phyloP scores from a whole-genome alignment of 106 monocot species.

The Ottelia alismoides region DNA sequence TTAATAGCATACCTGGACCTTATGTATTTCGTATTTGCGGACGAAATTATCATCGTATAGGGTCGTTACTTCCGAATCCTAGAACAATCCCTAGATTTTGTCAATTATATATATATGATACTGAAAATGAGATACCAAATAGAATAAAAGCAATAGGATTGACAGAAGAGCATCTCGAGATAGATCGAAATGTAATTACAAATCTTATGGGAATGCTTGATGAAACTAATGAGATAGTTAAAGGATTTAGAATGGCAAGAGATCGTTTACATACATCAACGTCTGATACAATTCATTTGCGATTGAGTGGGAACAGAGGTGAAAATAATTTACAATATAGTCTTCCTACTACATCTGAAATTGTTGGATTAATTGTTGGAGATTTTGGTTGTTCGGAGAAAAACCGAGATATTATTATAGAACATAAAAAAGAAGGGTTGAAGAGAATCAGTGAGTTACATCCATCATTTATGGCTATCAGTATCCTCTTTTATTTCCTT shows the following conservation, averaged over 20 bases:
- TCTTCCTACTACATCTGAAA: constrained; percentile 5
- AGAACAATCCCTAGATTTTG: constrained; percentile 2
- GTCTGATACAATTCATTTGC: neutral
- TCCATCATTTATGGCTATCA: constrained; percentile 17
- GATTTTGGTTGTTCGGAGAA: neutral
- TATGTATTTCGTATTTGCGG: constrained; percentile 8
- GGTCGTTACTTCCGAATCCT: neutral
- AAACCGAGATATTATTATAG: constrained; percentile 13
- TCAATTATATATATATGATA: constrained; percentile 22
- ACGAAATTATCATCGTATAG: constrained; percentile 6
- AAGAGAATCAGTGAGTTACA: constrained; percentile 7
- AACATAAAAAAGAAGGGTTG: neutral
- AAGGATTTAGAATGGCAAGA: constrained; percentile 4
- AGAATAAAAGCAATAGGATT: neutral
- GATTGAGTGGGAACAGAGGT: neutral
- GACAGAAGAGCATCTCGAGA: too few relatives aligned
- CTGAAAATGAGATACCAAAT: constrained; percentile 14
- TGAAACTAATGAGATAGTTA: constrained; percentile 2
- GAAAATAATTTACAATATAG: neutral
- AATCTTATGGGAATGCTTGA: constrained; percentile 5
- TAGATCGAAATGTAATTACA: neutral
- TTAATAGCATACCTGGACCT: constrained; percentile 8
- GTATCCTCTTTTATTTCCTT: constrained; percentile 21
- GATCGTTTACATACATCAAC: neutral
- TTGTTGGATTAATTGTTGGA: constrained; percentile 7